Evolutionary conservation across 2,329 filamentous ascomycete genomes (phyloP).

Genomic region (Chaetomium olivaceum): DNA sequence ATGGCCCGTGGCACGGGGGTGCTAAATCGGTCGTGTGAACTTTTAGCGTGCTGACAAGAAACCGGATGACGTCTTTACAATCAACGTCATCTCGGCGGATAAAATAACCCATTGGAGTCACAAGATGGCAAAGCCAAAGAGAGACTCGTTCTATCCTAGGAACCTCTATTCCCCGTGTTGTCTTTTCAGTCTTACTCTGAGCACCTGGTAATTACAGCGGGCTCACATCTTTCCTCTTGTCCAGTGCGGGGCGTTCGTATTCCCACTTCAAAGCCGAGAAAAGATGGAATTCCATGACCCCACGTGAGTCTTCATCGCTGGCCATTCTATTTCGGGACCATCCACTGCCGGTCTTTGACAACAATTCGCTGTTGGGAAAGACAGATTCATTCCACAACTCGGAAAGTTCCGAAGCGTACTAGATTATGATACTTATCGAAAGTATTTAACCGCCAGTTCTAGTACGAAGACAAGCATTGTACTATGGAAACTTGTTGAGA

Average conservation of each 20-base stretch:
- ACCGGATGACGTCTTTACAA: not conserved
- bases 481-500: not conserved
- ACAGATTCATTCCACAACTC: not conserved
- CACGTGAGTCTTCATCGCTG: not conserved
- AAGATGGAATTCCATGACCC: not conserved
- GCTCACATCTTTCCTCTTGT: not conserved
- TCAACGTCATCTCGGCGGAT: not conserved
- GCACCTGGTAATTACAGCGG: not conserved
- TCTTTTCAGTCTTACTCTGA: not conserved
- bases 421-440: not conserved
- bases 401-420: not conserved
- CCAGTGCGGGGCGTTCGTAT: not conserved
- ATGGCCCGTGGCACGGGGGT: slow-evolving; percentile 5
- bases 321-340: not conserved
- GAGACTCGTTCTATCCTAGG: not conserved
- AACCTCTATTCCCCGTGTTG: not conserved
- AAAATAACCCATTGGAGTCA: not conserved
- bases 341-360: not conserved
- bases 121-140: not conserved
- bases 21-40: slow-evolving; percentile 6
- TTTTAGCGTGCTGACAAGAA: not conserved
- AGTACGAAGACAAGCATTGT: not conserved
- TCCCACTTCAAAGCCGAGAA: not conserved
- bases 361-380: not conserved
- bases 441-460: not conserved